These are phyloP conservation scores for Leccinum subfulvum DNA, from an alignment of 1,284 basidiomycete genomes.

Conservation along the genomic window DNA sequence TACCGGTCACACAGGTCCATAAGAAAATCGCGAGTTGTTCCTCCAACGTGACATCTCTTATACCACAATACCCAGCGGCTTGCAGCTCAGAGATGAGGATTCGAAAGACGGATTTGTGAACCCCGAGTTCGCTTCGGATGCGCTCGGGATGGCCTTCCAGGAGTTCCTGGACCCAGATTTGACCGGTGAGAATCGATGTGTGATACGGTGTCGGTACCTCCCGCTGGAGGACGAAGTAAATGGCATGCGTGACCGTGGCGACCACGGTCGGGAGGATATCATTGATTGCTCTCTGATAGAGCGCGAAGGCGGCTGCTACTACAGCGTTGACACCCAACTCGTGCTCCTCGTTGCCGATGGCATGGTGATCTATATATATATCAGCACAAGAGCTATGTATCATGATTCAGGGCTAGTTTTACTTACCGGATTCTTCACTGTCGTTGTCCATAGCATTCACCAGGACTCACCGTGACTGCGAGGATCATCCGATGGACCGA, in stretches of 20 bases:
- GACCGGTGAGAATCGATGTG: background rate
- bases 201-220: background rate
- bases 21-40: background rate
- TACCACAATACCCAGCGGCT: background rate
- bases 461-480: background rate
- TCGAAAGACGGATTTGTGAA: background rate
- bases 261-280: too few relatives aligned
- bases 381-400: background rate
- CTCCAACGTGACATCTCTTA: background rate
- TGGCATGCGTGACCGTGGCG: too few relatives aligned
- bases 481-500: too few relatives aligned
- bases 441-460: background rate
- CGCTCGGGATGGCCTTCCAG: background rate
- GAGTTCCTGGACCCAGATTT: background rate
- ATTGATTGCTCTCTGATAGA: too few relatives aligned
- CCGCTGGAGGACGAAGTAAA: background rate
- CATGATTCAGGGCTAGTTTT: background rate
- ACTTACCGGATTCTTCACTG: background rate
- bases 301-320: too few relatives aligned
- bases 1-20: background rate
- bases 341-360: too few relatives aligned
- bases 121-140: background rate
- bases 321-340: too few relatives aligned
- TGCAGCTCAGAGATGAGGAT: background rate
- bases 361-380: background rate